Base-by-base conservation (phyloP, 2,329 filamentous ascomycete genomes). In the Achaetomium macrosporum region DNA sequence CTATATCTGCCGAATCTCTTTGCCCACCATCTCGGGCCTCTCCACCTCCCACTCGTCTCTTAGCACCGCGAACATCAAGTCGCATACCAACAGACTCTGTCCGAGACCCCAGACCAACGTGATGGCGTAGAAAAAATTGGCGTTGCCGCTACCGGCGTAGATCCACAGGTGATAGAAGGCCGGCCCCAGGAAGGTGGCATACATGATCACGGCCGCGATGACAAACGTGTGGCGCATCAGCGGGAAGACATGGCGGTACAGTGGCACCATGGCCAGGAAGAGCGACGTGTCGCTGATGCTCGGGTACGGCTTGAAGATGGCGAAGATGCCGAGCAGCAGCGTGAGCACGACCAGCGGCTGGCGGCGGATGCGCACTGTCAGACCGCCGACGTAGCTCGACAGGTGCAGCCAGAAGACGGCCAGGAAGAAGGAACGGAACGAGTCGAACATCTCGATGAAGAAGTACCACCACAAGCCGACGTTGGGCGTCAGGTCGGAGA, bases 401-500 rank as follows among this genome's bases (percentile, higher is more conserved):
- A 97, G 82, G 67, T 99, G 93, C 56, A 99, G 79, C 90, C 95
- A 97, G 73, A 99, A 99, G 45, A 99, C 91, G 50, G 88, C 93
- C 3, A 99, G 81, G 77, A 97, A 99, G 76, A 99, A 99, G 62
- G 87, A 85, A 37, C 93, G 82, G 78, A 99, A 99, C 1, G 91
- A 92, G 71, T 99, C 93, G 68, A 99, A 99, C 84, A 99, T 99
- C 68, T 99, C 92, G 61, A 95, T 95, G 67, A 99, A 97, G 73
- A 99, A 99, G 71, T 99, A 99, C 93, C 93, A 99, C 93, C 93
- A 99, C 1, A 99, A 77, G 1, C 93, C 93, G 30, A 95, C 87
- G 60, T 97, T 99, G 12, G 93, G 93, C 0, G 92, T 95, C 39
- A 99, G 77, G 66, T 99, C 93, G 9, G 90, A 89, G 2, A 99